Conservation (phyloP, 106 monocot species). For the Allium cepa region DNA sequence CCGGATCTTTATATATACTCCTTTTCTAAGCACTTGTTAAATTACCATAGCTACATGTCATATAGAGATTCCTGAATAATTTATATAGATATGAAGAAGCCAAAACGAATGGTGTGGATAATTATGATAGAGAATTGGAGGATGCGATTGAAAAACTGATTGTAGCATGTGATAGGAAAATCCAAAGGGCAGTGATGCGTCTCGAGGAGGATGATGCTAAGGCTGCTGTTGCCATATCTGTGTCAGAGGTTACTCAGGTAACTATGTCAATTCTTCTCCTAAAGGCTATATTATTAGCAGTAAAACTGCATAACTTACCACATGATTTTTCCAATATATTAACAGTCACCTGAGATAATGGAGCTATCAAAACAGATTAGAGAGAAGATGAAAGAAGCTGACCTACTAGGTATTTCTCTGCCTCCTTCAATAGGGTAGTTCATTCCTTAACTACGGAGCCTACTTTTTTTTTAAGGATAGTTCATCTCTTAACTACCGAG, state of each 20-base stretch:
- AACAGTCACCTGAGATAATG: conserved; percentile 62
- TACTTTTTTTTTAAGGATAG: no score
- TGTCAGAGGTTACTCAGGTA: conserved; percentile 86
- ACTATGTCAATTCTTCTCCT: no score
- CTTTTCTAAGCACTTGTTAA: no score
- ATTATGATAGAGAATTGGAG: conserved; percentile 85
- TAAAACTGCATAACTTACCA: no score
- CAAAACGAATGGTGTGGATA: conserved; percentile 50
- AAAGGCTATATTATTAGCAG: no score
- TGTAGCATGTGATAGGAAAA: conserved; percentile 90
- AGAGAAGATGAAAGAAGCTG: conserved; percentile 81
- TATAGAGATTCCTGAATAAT: neutral
- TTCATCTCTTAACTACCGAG: no score
- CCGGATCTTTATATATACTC: no score
- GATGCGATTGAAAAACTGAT: conserved; percentile 87
- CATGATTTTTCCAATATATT: neutral
- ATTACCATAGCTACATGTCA: no score
- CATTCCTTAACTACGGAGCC: no score
- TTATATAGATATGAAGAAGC: conserved; percentile 82
- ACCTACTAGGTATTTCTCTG: conserved; percentile 46
- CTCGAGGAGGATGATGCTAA: conserved; percentile 88
- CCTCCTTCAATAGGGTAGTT: no score
- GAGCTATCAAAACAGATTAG: conserved; percentile 89
- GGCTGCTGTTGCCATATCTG: conserved; percentile 94
- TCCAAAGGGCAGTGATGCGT: conserved; percentile 87